Evolutionary conservation across 331 rosid species (phyloP).

Genomic region (Spiraea crenata): DNA sequence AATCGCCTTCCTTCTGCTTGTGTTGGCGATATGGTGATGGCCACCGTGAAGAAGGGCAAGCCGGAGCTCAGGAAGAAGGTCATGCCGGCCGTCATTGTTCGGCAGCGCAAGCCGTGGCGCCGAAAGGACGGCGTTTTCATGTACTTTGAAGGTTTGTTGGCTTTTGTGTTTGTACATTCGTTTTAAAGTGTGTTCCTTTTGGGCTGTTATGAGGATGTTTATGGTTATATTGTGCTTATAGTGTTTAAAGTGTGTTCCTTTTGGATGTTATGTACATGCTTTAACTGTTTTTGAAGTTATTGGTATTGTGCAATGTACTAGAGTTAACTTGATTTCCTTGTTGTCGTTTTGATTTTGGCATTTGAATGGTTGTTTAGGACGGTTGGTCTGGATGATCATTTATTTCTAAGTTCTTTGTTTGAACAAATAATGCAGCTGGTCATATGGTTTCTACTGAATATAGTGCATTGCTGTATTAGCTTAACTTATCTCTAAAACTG

Average conservation of each 20-base stretch:
- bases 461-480: no score
- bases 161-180: neutral
- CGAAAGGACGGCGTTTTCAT: conserved; percentile 85
- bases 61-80: conserved; percentile 88
- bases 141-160: conserved; percentile 68
- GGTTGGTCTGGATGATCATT: neutral
- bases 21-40: conserved; percentile 90
- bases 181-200: neutral
- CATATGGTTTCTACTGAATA: no score
- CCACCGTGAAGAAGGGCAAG: conserved; percentile 83
- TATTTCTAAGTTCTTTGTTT: no score
- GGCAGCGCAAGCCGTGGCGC: conserved; percentile 80
- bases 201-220: neutral
- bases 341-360: neutral
- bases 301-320: neutral
- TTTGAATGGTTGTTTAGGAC: conserved; percentile 3
- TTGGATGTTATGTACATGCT: neutral
- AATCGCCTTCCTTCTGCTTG: conserved; percentile 89
- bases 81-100: conserved; percentile 75
- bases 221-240: no score
- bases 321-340: neutral
- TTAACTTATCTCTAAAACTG: no score
- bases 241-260: neutral
- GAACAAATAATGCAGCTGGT: no score
- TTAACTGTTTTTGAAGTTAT: neutral